Conservation (phyloP, 176 grass and related monocot genomes). For the Oryza punctata region DNA sequence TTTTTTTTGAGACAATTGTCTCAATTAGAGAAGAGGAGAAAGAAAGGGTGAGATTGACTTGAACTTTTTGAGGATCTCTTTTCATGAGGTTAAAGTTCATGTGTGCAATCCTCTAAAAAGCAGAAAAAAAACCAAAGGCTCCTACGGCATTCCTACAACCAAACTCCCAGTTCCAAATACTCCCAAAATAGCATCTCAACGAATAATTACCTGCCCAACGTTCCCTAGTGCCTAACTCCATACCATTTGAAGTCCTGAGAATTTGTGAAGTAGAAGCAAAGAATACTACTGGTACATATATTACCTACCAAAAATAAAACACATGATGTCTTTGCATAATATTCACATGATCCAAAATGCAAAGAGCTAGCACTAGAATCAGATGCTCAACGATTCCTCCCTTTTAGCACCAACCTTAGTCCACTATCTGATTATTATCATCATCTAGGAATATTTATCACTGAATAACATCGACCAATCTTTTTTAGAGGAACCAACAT, state of each 20-base stretch:
- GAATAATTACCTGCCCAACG: background rate
- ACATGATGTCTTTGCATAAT: conserved; percentile 9
- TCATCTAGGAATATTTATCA: background rate
- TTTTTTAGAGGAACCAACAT: background rate
- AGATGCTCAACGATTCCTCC: background rate
- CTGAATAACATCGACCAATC: background rate
- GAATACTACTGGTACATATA: background rate
- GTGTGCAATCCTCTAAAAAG: background rate
- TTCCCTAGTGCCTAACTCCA: conserved; percentile 5
- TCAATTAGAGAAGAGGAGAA: background rate
- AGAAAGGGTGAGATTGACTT: background rate
- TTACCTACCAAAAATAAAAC: conserved; percentile 30
- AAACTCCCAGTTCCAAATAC: background rate
- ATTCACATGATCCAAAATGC: conserved; percentile 17
- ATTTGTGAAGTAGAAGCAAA: conserved; percentile 1
- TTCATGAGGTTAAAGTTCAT: background rate
- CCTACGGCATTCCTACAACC: background rate
- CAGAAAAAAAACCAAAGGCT: background rate
- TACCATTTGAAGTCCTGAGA: background rate
- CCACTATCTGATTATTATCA: background rate
- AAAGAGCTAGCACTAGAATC: conserved; percentile 16
- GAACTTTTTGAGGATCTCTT: background rate
- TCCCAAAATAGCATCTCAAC: background rate
- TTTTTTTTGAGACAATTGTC: background rate
- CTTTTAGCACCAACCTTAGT: conserved; percentile 37